These are phyloP conservation scores for Lyophyllum semitale DNA, from an alignment of 768 basidiomycete genomes.

Conservation along the genomic window DNA sequence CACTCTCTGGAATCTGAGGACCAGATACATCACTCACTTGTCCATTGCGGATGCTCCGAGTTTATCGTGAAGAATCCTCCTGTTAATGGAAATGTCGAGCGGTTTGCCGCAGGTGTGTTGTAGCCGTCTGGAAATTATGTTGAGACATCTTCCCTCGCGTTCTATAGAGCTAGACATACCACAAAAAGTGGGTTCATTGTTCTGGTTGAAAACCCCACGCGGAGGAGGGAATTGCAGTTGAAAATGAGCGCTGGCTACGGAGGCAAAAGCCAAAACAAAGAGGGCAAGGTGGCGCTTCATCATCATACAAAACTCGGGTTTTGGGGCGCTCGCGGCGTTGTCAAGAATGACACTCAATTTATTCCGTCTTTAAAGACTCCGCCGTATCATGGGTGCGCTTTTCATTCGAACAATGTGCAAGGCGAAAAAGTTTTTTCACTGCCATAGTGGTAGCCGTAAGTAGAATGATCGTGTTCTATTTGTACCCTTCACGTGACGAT, in stretches of 20 bases:
- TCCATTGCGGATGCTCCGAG: conserved; percentile 67
- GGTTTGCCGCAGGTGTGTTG: conserved; percentile 45
- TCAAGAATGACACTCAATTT: neutral
- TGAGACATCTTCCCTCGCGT: neutral
- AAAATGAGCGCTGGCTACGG: conserved; percentile 71
- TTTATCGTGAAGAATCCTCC: conserved; percentile 62
- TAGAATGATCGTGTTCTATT: too few species aligned
- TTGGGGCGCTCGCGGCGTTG: neutral
- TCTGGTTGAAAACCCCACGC: conserved; percentile 67
- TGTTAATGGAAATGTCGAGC: conserved; percentile 70
- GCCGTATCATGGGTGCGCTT: neutral
- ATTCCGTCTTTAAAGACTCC: neutral
- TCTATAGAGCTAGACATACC: conserved; percentile 41
- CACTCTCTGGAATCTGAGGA: conserved; percentile 7
- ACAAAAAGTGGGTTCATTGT: conserved; percentile 63
- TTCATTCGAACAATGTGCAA: neutral
- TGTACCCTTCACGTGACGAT: too few species aligned
- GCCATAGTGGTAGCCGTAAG: too few species aligned
- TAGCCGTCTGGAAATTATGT: conserved; percentile 59
- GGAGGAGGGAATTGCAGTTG: conserved; percentile 75
- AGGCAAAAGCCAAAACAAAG: conserved; percentile 37
- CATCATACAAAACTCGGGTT: neutral
- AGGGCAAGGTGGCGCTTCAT: conserved; percentile 25
- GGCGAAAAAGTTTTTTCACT: conserved; percentile 28
- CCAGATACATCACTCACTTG: conserved; percentile 39